Base-by-base conservation (phyloP, 495 filamentous ascomycete genomes). In the Penicillium angulare region DNA sequence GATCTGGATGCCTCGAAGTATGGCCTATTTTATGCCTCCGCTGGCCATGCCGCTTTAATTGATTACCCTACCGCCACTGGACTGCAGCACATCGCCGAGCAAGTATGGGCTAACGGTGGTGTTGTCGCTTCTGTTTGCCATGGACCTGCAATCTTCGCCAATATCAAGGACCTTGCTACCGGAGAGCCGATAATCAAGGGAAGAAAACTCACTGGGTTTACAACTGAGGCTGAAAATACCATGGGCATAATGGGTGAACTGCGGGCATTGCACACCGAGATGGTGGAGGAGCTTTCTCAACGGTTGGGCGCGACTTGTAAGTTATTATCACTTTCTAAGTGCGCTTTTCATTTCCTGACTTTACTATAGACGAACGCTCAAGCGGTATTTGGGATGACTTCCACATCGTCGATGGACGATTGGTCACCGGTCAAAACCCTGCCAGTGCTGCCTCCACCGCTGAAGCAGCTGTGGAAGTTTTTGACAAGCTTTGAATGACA, bases 341-440 rank as follows among this genome's bases (percentile, higher is more conserved):
- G 17, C 26, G 18, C 9, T 36, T 44, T 29, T 17, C 15, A 9
- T 46, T 35, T 22, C 4, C 45, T 57, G 33, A 55, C 46, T 45
- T 26, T 13, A 20, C 40, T 48, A 32, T 10, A 75, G 68, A 79
- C 58, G 64, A 62, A 26, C 58, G 67, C 1, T 51, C 66, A 4
- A 32, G 52, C 22, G 75, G 71, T 7, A 60, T 72, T 24, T 78
- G 75, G 76, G 76, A 74, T 63, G 68, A 69, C 36, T 77, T 73
- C 49, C 60, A 72, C 50, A 55, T 76, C 43, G 61, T 68, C 17
- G 73, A 75, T 42, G 85, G 85, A 1, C 80, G 73, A 49, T 47
- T 89, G 22, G 81, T 89, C 16, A 88, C 86, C 4, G 86, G 86
- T 0, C 83, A 88, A 69, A 89, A 88, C 52, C 86, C 86, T 6